Conservation (phyloP, 2,329 filamentous ascomycete genomes). For the Colletotrichum trifolii region DNA sequence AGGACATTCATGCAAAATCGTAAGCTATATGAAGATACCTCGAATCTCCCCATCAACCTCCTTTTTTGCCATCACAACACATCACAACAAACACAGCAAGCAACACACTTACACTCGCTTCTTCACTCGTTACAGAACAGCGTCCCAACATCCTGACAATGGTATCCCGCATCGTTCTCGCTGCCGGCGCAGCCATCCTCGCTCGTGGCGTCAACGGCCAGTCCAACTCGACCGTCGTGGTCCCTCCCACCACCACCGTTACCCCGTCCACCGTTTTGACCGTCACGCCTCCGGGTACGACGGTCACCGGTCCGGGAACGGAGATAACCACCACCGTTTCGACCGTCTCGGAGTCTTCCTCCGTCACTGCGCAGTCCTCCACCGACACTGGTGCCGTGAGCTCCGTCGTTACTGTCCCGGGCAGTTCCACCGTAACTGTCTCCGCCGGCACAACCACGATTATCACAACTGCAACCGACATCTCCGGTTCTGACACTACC, state of each 20-base stretch:
- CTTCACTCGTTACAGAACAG: neutral
- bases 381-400: neutral
- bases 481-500: too few relatives aligned
- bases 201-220: slow-evolving; percentile 29
- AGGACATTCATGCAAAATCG: too few relatives aligned
- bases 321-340: neutral
- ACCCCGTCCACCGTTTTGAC: slow-evolving; percentile 2
- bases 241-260: neutral
- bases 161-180: slow-evolving; percentile 18
- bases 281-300: neutral
- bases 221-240: neutral
- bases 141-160: neutral
- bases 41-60: too few relatives aligned
- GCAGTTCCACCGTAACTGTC: neutral
- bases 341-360: neutral
- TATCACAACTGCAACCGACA: neutral
- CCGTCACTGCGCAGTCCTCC: neutral
- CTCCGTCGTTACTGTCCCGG: neutral
- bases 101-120: neutral
- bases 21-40: too few relatives aligned
- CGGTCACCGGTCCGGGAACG: neutral
- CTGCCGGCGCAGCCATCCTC: slow-evolving; percentile 21
- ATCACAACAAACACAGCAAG: too few relatives aligned
- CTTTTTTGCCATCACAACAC: too few relatives aligned
- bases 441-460: neutral